phyloP scores from a whole-genome alignment of 2,329 filamentous ascomycete species.

The Colletotrichum chrysophilum region DNA sequence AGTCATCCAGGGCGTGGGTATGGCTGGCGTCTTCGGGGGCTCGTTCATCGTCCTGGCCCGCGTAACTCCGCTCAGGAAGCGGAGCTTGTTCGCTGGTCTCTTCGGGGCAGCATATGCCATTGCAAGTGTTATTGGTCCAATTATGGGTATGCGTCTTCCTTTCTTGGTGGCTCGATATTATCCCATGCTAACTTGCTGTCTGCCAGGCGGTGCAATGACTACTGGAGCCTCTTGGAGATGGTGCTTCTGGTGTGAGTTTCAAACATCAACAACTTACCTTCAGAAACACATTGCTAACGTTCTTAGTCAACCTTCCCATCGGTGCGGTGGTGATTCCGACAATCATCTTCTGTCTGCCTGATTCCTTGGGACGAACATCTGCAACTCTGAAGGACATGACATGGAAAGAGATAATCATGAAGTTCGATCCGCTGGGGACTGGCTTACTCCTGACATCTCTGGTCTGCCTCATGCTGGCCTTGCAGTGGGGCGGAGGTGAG shows the following conservation, averaged over 20 bases:
- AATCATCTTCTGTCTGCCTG: slow-evolving; percentile 27
- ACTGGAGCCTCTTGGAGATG: not conserved
- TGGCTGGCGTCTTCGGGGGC: slow-evolving; percentile 39
- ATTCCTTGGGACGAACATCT: not conserved
- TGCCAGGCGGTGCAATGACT: not conserved
- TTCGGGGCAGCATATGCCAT: slow-evolving; percentile 42
- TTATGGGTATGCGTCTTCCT: slow-evolving; percentile 28
- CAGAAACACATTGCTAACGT: rapidly evolving
- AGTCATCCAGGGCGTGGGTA: slow-evolving; percentile 39
- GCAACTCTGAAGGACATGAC: not conserved
- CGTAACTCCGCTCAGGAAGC: slow-evolving; percentile 34
- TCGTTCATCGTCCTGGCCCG: slow-evolving; percentile 41
- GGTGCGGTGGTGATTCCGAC: slow-evolving; percentile 21
- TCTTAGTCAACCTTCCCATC: not conserved
- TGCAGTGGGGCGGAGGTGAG: not conserved
- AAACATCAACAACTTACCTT: rapidly evolving
- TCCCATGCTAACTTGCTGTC: not conserved
- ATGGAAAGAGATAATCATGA: not conserved
- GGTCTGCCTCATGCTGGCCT: rapidly evolving
- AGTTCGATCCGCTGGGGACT: slow-evolving; percentile 31
- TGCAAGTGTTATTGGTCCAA: slow-evolving; percentile 27
- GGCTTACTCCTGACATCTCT: not conserved
- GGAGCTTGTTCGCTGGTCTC: slow-evolving; percentile 40
- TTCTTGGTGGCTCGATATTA: not conserved
- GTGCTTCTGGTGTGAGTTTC: not conserved